Conservation (phyloP, 2,329 filamentous ascomycete species). For the Fusarium penzigii region DNA sequence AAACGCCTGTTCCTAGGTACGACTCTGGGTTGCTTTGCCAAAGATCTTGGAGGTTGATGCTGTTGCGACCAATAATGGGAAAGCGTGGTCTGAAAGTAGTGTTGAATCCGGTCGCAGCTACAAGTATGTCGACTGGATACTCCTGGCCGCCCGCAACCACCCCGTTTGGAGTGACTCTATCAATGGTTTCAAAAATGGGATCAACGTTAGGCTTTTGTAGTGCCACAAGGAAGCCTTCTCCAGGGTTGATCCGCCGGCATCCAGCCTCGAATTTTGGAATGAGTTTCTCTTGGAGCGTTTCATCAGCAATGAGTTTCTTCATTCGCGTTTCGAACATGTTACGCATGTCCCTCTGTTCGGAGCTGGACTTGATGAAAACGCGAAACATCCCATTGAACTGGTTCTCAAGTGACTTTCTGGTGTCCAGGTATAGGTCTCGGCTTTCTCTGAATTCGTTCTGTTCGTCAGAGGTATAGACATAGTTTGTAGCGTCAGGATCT, state of each 20-base stretch:
- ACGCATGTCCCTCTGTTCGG: constrained; percentile 14
- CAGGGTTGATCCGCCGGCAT: constrained; percentile 34
- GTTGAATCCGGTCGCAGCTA: constrained; percentile 26
- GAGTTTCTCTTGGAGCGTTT: constrained; percentile 15
- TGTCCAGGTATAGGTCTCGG: constrained; percentile 5
- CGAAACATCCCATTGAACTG: constrained; percentile 43
- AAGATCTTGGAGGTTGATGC: constrained; percentile 18
- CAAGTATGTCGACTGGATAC: constrained; percentile 14
- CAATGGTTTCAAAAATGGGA: constrained; percentile 34
- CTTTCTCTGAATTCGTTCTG: constrained; percentile 9
- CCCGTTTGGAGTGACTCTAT: constrained; percentile 29
- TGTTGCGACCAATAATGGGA: constrained; percentile 21
- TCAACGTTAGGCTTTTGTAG: constrained; percentile 42
- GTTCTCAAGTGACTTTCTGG: constrained; percentile 39
- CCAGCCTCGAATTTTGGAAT: constrained; percentile 25
- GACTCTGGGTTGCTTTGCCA: constrained; percentile 26
- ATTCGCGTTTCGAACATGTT: constrained; percentile 16
- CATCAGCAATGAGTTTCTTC: constrained; percentile 11
- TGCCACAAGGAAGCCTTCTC: constrained; percentile 42
- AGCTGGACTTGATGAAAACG: constrained; percentile 38
- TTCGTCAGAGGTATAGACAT: constrained; percentile 13
- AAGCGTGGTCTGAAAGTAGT: constrained; percentile 24
- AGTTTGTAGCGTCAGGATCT: constrained; percentile 3
- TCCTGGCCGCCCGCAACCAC: constrained; percentile 22
- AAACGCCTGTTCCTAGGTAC: constrained; percentile 34